Percentiles rank a stretch among this genome's conserved stretches.
Evolutionary conservation across 1,139 yeast species (phyloP).

Genomic region (Sugiyamaella pinicola): DNA sequence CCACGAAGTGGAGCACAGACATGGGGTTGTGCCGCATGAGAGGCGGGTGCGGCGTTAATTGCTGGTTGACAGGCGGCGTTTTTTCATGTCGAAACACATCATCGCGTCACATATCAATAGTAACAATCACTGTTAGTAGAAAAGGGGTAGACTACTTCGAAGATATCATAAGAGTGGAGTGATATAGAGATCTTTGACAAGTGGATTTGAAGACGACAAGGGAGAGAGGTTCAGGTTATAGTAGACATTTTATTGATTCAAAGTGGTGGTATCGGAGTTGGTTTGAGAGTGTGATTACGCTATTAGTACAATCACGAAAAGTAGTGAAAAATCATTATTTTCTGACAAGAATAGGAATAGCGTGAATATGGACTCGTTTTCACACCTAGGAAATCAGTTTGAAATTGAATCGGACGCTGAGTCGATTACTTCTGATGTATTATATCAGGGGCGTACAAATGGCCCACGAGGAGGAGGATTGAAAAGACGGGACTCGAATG

Average conservation of each 20-base stretch:
- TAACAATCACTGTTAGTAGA: not conserved
- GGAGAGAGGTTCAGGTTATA: too few species aligned
- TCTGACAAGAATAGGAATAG: not conserved
- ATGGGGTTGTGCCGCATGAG: too few species aligned
- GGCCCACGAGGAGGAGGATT: conserved; percentile 10
- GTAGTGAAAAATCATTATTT: too few species aligned
- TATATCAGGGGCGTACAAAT: conserved; percentile 33
- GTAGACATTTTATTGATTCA: too few species aligned
- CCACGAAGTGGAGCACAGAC: too few species aligned
- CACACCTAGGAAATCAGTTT: conserved; percentile 35
- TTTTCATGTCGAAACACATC: not conserved
- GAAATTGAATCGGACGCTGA: conserved; percentile 34
- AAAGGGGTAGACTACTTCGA: not conserved
- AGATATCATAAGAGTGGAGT: not conserved
- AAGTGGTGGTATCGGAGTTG: too few species aligned
- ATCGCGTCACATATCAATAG: not conserved
- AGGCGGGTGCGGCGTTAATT: not conserved
- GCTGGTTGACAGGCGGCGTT: not conserved
- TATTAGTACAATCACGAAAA: too few species aligned
- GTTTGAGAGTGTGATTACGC: too few species aligned
- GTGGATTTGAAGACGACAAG: too few species aligned
- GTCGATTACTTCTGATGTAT: conserved; percentile 37
- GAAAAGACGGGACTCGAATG: conserved; percentile 29
- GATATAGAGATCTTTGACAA: too few species aligned
- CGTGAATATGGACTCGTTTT: conserved; percentile 35